These are phyloP conservation scores for Pyrenophora graminea DNA, from an alignment of 2,329 filamentous ascomycete genomes.

Conservation along the genomic window DNA sequence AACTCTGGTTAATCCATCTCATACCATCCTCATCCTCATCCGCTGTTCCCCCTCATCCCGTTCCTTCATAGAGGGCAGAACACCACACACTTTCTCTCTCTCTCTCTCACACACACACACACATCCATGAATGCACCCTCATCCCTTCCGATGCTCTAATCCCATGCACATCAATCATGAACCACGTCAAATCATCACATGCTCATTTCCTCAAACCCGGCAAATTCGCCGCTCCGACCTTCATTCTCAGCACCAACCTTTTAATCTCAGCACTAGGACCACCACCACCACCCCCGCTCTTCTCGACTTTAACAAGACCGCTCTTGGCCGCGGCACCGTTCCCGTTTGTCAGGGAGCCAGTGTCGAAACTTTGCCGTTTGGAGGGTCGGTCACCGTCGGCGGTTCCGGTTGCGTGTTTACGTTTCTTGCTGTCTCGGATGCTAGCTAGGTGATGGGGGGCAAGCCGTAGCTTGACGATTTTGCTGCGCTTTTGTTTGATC, in stretches of 20 bases:
- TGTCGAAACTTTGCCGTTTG: slow-evolving; percentile 37
- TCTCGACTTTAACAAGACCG: slow-evolving; percentile 26
- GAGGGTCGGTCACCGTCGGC: slow-evolving; percentile 26
- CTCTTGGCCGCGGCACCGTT: slow-evolving; percentile 10
- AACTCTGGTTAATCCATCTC: no score
- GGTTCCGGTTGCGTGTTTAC: slow-evolving; percentile 21
- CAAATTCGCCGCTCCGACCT: slow-evolving; percentile 20
- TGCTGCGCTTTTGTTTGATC: slow-evolving; percentile 29
- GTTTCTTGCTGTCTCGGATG: slow-evolving; percentile 25
- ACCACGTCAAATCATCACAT: background rate
- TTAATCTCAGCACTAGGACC: slow-evolving; percentile 16
- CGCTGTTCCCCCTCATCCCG: no score
- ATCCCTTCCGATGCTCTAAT: no score
- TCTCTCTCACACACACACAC: no score
- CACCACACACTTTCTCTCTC: no score
- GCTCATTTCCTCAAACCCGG: background rate
- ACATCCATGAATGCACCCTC: no score
- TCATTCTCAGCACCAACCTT: slow-evolving; percentile 26
- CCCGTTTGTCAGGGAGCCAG: slow-evolving; percentile 18
- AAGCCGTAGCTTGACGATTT: slow-evolving; percentile 32
- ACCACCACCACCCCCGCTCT: background rate
- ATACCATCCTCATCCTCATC: no score
- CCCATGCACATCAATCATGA: no score
- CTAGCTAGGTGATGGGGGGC: slow-evolving; percentile 19
- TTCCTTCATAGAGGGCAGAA: no score